Conservation (phyloP, 2,329 filamentous ascomycete species). For the Leptographium lundbergii region DNA sequence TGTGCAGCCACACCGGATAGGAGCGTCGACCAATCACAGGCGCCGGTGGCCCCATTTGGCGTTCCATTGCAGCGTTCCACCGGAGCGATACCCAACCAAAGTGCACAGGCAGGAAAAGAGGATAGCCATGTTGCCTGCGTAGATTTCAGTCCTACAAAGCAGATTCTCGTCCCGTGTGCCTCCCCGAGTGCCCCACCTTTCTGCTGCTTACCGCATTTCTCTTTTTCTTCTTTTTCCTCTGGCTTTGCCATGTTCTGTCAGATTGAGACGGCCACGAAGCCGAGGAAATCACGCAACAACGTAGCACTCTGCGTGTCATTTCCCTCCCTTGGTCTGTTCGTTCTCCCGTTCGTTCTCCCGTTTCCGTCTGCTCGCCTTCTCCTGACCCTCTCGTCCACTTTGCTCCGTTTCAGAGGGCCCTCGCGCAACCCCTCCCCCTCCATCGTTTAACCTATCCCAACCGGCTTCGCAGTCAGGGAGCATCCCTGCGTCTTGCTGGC, state of each 20-base stretch:
- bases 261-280: too few relatives aligned
- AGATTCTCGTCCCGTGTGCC: not conserved
- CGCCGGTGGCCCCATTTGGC: not conserved
- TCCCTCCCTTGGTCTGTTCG: not conserved
- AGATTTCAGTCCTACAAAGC: slow-evolving; percentile 1
- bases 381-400: not conserved
- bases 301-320: not conserved
- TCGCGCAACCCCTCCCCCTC: not conserved
- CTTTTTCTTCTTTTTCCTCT: not conserved
- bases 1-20: not conserved
- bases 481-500: not conserved
- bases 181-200: not conserved
- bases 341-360: not conserved
- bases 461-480: not conserved
- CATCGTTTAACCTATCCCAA: not conserved
- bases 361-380: not conserved
- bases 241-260: not conserved
- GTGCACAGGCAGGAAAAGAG: not conserved
- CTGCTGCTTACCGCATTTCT: not conserved
- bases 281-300: not conserved
- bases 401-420: not conserved
- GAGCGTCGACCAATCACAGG: not conserved
- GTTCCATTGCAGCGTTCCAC: not conserved
- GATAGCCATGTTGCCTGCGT: not conserved
- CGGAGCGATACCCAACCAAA: not conserved